phyloP scores from a whole-genome alignment of 371 early-diverging fungal species.

The Zychaea mexicana region DNA sequence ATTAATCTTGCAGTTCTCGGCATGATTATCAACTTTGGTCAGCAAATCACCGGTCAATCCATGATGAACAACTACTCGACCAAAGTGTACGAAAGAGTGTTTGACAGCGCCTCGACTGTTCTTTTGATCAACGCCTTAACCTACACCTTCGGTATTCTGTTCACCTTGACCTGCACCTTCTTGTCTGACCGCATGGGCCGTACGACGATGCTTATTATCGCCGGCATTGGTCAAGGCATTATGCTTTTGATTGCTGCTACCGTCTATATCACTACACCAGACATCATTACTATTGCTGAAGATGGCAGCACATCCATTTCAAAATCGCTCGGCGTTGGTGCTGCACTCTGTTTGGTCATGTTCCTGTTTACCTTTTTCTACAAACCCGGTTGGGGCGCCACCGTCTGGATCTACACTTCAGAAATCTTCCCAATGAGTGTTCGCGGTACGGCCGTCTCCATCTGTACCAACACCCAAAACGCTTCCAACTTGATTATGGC shows the following conservation, averaged over 20 bases:
- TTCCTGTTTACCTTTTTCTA: slow-evolving; percentile 34
- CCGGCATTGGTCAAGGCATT: slow-evolving; percentile 26
- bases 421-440: slow-evolving; percentile 79
- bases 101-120: slow-evolving; percentile 21
- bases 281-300: not conserved
- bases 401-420: slow-evolving; percentile 88
- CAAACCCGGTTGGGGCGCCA: slow-evolving; percentile 78
- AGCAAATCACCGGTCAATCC: slow-evolving; percentile 35
- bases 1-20: slow-evolving; percentile 15
- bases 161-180: slow-evolving; percentile 30
- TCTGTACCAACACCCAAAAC: slow-evolving; percentile 87
- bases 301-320: not conserved
- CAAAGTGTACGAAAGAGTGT: slow-evolving; percentile 25
- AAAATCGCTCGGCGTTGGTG: slow-evolving; percentile 22
- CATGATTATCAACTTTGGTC: slow-evolving; percentile 32
- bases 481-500: slow-evolving; percentile 66
- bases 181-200: slow-evolving; percentile 28
- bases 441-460: slow-evolving; percentile 74
- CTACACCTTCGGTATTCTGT: slow-evolving; percentile 32
- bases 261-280: slow-evolving; percentile 26
- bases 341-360: slow-evolving; percentile 24
- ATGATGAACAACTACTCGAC: slow-evolving; percentile 36
- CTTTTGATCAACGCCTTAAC: slow-evolving; percentile 30
- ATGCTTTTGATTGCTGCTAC: slow-evolving; percentile 29
- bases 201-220: slow-evolving; percentile 17